phyloP scores from a whole-genome alignment of 768 basidiomycete species.

The Auricularia sp. region DNA sequence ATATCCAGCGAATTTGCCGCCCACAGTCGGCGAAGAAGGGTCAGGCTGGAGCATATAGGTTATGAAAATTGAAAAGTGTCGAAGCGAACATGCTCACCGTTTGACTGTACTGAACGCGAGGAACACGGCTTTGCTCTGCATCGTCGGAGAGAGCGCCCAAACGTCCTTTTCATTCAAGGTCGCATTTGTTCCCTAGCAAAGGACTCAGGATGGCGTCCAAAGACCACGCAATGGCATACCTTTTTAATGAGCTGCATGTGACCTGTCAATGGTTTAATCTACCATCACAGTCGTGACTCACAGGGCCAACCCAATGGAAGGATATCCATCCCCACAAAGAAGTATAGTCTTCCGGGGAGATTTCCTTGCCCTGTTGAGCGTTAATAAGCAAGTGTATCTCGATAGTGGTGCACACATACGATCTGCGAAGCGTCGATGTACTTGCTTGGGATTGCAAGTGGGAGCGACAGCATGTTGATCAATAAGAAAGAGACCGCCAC shows the following conservation, averaged over 20 bases:
- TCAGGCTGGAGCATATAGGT: constrained; percentile 7
- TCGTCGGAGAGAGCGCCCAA: constrained; percentile 58
- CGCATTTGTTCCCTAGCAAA: constrained; percentile 32
- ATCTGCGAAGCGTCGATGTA: background rate
- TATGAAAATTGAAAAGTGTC: background rate
- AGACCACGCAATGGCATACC: constrained; percentile 17
- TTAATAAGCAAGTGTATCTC: background rate
- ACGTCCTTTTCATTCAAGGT: constrained; percentile 65
- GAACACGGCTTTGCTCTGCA: constrained; percentile 59
- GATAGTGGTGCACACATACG: background rate
- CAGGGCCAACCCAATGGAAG: constrained; percentile 60
- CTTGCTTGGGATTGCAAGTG: background rate
- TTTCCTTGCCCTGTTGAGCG: constrained; percentile 33
- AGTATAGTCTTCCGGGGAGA: constrained; percentile 73
- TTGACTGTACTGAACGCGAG: constrained; percentile 32
- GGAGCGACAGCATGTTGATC: background rate
- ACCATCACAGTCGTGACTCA: background rate
- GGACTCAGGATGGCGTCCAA: background rate
- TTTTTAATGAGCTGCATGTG: constrained; percentile 33
- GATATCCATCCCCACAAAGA: constrained; percentile 62
- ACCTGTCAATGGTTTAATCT: background rate
- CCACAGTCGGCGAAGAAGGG: constrained; percentile 36
- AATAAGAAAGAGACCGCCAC: background rate
- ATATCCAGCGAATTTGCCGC: constrained; percentile 39
- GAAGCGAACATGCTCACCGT: constrained; percentile 19